Conservation (phyloP, 495 filamentous ascomycete genomes). For the Bacidia rubella region DNA sequence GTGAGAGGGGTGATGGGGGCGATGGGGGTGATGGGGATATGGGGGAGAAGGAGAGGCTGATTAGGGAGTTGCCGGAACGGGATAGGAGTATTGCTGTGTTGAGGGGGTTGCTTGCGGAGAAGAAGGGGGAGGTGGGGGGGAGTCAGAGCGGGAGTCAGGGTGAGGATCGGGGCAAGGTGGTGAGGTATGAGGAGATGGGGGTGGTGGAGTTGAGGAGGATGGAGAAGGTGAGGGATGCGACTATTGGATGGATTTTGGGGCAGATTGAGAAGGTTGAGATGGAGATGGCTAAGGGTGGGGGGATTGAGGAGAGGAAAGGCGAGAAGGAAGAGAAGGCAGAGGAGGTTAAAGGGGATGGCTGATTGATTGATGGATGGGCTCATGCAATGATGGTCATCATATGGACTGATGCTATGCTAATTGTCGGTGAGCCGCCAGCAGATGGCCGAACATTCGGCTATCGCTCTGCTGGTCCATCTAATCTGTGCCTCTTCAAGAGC, state of each 20-base stretch:
- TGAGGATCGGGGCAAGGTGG: slow-evolving; percentile 8
- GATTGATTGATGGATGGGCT: too few species aligned
- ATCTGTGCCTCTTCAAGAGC: too few species aligned
- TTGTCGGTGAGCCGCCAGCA: too few species aligned
- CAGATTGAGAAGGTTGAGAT: slow-evolving; percentile 30
- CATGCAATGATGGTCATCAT: too few species aligned
- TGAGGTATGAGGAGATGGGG: slow-evolving; percentile 24
- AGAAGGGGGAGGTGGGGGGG: slow-evolving; percentile 13
- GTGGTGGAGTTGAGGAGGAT: slow-evolving; percentile 22
- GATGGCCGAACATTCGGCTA: too few species aligned
- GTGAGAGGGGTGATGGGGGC: neutral
- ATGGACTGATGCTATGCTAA: too few species aligned
- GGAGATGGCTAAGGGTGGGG: neutral
- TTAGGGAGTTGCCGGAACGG: slow-evolving; percentile 20
- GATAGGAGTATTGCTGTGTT: slow-evolving; percentile 28
- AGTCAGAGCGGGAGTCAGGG: neutral
- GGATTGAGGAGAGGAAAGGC: neutral
- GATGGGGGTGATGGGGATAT: slow-evolving; percentile 17
- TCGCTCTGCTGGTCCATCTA: too few species aligned
- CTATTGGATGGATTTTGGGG: slow-evolving; percentile 28
- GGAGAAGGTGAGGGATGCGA: slow-evolving; percentile 31
- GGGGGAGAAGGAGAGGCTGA: slow-evolving; percentile 17
- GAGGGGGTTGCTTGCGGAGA: slow-evolving; percentile 25
- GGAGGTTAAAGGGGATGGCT: neutral
- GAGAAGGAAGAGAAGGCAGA: neutral